A percentile compares a stretch with the other conserved stretches of the same genome.
phyloP scores from a whole-genome alignment of 1,284 basidiomycete species.

The Singerocomus inundabilis region DNA sequence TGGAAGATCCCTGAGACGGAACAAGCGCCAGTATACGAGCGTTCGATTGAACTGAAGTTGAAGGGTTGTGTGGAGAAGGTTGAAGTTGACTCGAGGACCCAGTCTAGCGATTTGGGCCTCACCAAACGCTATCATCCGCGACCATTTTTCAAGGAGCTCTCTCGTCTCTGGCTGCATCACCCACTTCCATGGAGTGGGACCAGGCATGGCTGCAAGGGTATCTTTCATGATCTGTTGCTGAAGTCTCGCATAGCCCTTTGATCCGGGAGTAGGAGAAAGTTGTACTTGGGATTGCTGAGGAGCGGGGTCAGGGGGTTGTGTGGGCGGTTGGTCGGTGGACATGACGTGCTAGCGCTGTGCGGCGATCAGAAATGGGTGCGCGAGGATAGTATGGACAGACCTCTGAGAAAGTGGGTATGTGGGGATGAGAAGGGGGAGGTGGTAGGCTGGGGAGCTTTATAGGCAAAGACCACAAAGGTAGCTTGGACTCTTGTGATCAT shows the following conservation, averaged over 20 bases:
- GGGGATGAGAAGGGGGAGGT: background rate
- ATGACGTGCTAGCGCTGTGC: conserved; percentile 11
- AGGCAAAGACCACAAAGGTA: conserved; percentile 24
- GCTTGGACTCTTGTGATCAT: conserved; percentile 28
- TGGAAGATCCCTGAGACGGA: conserved; percentile 61
- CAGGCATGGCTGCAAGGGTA: conserved; percentile 17
- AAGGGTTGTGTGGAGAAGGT: conserved; percentile 16
- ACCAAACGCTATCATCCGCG: conserved; percentile 14
- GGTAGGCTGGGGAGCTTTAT: conserved; percentile 24
- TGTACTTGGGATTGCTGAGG: background rate
- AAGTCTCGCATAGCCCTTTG: conserved; percentile 16
- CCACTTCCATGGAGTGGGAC: conserved; percentile 7
- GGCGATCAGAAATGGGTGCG: background rate
- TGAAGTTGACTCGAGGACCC: conserved; percentile 16
- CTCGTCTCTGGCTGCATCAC: background rate
- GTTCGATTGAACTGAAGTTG: conserved; percentile 20
- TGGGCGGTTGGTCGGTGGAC: conserved; percentile 8
- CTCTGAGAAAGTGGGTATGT: background rate
- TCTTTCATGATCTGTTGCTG: conserved; percentile 19
- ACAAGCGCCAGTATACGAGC: conserved; percentile 43
- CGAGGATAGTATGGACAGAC: conserved; percentile 4
- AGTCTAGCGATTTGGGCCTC: conserved; percentile 21
- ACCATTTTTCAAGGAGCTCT: conserved; percentile 15
- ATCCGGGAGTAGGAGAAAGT: conserved; percentile 21
- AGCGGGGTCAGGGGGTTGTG: conserved; percentile 9